Evolutionary conservation across 2,329 filamentous ascomycete genomes (phyloP), one percentile per base, ranked within the genome.

Genomic region (Clathrospora elynae): DNA sequence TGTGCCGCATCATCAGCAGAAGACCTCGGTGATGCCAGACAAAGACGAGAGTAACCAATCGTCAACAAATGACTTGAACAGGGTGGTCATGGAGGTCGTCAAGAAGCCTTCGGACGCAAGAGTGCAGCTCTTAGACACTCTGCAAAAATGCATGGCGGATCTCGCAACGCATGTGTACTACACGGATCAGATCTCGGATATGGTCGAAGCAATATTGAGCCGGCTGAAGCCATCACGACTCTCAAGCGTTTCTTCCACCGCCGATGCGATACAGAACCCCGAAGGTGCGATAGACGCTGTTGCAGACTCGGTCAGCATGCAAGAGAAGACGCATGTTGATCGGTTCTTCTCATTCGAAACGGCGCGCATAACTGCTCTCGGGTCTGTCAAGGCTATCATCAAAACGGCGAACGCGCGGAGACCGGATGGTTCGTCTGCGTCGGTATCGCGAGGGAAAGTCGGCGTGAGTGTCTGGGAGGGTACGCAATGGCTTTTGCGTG

Each of bases 81-180:
- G 58, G 2, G 59, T 67, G 1, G 67, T 70, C 13, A 64, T 71
- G 42, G 74, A 76, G 36, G 53, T 71, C 18, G 67, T 73, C 9
- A 66, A 72, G 18, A 67, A 77, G 5, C 79, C 86, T 42, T 78
- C 77, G 2, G 63, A 69, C 2, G 66, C 71, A 11, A 79, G 85
- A 35, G 78, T 78, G 50, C 79, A 85, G 54, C 76, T 96, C 11
- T 73, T 96, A 18, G 70, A 76, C 22, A 81, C 85, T 20, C 78
- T 97, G 11, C 86, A 93, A 66, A 79, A 82, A 55, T 95, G 89
- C 71, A 90, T 96, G 49, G 90, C 90, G n/a, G 84, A 91, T 65
- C 76, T 99, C 18, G 90, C 91, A 2, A 96, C 89, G 1, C 93
- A 99, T 64, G 85, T 96, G 20, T 99, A 99, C 74, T 99, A 99